These are phyloP conservation scores for Cucurbita ficifolia DNA, from an alignment of 306 rosid genomes.

Conservation along the genomic window DNA sequence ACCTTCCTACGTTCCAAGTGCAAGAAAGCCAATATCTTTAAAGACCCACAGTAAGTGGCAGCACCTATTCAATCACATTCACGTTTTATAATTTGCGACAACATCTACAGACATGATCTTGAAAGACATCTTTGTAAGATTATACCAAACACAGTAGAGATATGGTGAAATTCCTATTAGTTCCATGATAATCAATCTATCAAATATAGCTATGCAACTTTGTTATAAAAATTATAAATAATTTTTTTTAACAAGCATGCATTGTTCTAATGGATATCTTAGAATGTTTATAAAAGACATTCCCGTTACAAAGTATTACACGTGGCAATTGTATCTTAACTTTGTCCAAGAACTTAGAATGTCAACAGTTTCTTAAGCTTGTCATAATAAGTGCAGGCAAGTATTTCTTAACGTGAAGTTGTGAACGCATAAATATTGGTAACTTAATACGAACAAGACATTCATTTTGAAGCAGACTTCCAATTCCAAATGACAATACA, in stretches of 20 bases:
- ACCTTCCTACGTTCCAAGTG: not conserved
- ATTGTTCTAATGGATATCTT: not conserved
- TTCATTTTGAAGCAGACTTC: slow-evolving; percentile 3
- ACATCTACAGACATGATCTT: not conserved
- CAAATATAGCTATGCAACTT: not conserved
- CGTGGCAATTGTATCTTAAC: not conserved
- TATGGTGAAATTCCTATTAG: not conserved
- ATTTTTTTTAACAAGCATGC: not conserved
- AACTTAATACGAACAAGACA: not conserved
- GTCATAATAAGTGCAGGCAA: not conserved
- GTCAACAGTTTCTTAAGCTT: not conserved
- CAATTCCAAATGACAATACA: not conserved
- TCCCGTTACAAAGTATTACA: not conserved
- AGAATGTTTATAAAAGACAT: not conserved
- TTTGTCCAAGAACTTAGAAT: not conserved
- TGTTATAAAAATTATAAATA: not conserved
- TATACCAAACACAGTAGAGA: not conserved
- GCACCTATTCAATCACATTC: not conserved
- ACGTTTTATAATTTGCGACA: not conserved
- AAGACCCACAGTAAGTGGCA: not conserved
- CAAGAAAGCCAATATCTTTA: not conserved
- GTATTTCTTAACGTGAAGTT: not conserved
- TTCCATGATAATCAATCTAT: not conserved
- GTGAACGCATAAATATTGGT: not conserved
- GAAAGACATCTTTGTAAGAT: not conserved